These are phyloP conservation scores for Nicotiana benthamiana DNA, from an alignment of 257 asterid genomes.

Conservation along the genomic window DNA sequence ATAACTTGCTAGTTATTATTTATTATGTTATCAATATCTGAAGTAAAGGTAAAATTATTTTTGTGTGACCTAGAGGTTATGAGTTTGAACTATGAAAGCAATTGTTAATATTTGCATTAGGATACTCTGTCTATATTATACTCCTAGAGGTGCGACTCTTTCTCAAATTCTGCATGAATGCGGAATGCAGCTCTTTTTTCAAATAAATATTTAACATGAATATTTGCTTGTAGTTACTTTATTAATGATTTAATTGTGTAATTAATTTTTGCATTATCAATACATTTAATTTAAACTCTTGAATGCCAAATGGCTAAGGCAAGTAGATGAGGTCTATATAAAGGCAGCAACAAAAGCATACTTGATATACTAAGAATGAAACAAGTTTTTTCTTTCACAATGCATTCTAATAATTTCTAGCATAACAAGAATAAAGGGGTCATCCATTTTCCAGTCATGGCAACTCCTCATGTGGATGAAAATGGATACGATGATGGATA, in stretches of 20 bases:
- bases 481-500: conserved; percentile 29
- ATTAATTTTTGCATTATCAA: neutral
- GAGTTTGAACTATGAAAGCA: no score
- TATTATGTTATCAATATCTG: no score
- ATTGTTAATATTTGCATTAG: no score
- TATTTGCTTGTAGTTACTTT: neutral
- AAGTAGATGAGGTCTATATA: neutral
- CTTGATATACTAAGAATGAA: neutral
- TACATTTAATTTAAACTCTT: no score
- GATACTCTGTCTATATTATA: no score
- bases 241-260: neutral
- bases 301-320: no score
- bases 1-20: no score
- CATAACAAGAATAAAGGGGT: neutral
- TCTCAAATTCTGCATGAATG: no score
- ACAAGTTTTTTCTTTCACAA: neutral
- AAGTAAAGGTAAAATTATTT: no score
- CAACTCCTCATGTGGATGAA: conserved; percentile 34
- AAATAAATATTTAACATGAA: neutral
- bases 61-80: no score
- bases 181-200: no score
- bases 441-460: neutral
- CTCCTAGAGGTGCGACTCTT: no score
- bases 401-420: neutral
- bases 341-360: neutral